Evolutionary conservation across 768 basidiomycete genomes (phyloP).

Genomic region (Sporobolomyces phaffii): DNA sequence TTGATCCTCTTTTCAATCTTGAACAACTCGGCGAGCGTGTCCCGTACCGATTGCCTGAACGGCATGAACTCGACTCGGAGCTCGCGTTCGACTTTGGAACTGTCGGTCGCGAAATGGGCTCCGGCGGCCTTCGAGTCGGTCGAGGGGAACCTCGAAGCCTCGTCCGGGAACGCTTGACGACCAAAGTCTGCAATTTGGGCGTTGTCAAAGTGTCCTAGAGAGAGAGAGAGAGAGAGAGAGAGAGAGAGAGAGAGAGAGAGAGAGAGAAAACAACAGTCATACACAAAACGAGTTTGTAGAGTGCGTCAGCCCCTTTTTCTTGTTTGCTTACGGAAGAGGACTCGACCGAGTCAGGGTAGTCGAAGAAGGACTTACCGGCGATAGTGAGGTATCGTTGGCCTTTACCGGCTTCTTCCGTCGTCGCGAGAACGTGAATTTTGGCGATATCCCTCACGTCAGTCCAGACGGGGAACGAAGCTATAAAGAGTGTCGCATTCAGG

Average conservation of each 20-base stretch:
- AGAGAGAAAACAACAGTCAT: too few relatives aligned
- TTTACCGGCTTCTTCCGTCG: constrained; percentile 19
- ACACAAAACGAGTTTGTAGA: too few relatives aligned
- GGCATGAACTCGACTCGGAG: constrained; percentile 25
- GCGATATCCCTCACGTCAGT: constrained; percentile 29
- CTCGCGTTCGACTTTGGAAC: constrained; percentile 24
- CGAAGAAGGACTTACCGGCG: constrained; percentile 21
- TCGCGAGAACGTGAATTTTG: constrained; percentile 30
- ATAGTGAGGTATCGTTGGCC: constrained; percentile 33
- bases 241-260: background rate
- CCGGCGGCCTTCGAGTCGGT: background rate
- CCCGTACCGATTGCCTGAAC: constrained; percentile 23
- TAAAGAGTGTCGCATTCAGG: too few relatives aligned
- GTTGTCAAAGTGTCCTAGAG: constrained; percentile 25
- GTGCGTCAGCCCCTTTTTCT: too few relatives aligned
- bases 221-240: background rate
- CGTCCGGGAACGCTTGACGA: constrained; percentile 24
- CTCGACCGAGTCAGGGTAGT: too few relatives aligned
- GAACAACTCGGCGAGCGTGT: constrained; percentile 26
- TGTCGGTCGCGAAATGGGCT: constrained; percentile 30
- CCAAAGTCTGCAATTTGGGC: constrained; percentile 7
- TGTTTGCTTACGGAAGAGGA: too few relatives aligned
- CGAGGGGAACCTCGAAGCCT: constrained; percentile 20
- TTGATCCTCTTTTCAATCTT: constrained; percentile 28
- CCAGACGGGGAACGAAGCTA: constrained; percentile 8